Percentiles rank a stretch among this genome's conserved stretches.
phyloP scores from a whole-genome alignment of 768 basidiomycete genomes.

The Boletus edulis region DNA sequence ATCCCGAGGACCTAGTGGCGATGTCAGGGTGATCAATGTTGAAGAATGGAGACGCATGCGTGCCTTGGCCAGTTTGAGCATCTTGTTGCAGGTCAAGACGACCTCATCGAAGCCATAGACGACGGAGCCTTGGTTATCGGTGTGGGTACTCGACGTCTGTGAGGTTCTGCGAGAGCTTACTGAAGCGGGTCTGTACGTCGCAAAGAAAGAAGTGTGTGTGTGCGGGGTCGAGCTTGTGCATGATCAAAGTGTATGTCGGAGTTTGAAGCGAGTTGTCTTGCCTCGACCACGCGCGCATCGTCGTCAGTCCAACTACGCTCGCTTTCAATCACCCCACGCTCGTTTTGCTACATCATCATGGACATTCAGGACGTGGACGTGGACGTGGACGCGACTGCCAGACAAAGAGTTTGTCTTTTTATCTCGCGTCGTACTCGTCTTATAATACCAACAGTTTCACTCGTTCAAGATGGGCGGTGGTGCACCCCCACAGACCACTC shows the following conservation, averaged over 20 bases:
- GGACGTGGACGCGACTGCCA: constrained; percentile 36
- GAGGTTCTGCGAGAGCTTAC: constrained; percentile 38
- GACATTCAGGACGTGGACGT: constrained; percentile 31
- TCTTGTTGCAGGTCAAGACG: constrained; percentile 67
- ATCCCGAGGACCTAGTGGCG: constrained; percentile 49
- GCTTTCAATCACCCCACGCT: constrained; percentile 8
- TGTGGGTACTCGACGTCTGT: background rate
- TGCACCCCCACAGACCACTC: constrained; percentile 35
- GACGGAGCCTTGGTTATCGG: constrained; percentile 34
- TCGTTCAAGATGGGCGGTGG: constrained; percentile 65
- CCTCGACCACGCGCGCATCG: too few species aligned
- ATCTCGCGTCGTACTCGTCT: background rate
- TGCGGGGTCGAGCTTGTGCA: constrained; percentile 35
- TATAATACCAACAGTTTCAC: constrained; percentile 49
- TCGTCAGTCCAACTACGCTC: constrained; percentile 9
- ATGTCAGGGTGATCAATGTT: background rate
- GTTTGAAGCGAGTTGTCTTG: constrained; percentile 11
- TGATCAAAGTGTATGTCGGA: constrained; percentile 21
- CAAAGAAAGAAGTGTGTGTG: constrained; percentile 71
- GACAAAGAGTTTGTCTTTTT: constrained; percentile 36
- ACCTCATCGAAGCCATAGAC: constrained; percentile 75
- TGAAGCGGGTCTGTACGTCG: constrained; percentile 77
- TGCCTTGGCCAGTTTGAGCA: constrained; percentile 75
- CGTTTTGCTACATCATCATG: constrained; percentile 13
- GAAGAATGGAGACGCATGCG: background rate